Percentiles rank a stretch among this genome's conserved stretches.
Evolutionary conservation across 2,329 filamentous ascomycete species (phyloP).

Genomic region (Colletotrichum euphorbiae): DNA sequence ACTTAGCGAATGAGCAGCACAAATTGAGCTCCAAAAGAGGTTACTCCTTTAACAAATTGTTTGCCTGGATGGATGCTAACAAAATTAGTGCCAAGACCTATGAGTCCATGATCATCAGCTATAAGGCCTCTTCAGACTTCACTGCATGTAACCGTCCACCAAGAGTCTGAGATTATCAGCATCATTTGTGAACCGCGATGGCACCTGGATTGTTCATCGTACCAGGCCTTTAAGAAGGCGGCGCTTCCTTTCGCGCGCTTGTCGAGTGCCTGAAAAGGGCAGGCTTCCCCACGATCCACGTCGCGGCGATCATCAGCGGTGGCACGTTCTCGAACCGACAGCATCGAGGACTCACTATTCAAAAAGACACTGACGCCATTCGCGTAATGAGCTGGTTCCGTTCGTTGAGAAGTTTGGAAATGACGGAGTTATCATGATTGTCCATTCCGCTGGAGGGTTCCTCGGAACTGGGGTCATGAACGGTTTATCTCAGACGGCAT

Average conservation of each 20-base stretch:
- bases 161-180: no score
- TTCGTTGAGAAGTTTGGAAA: constrained; percentile 2
- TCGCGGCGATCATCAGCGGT: neutral
- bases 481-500: neutral
- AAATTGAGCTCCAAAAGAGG: no score
- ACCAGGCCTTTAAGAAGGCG: neutral
- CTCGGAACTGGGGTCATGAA: neutral
- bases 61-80: no score
- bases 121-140: no score
- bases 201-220: constrained; percentile 10
- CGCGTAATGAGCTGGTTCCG: neutral
- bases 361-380: neutral
- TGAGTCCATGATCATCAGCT: no score
- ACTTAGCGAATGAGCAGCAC: no score
- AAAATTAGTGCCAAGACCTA: no score
- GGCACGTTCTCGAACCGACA: neutral
- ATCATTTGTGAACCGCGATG: neutral
- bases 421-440: neutral
- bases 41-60: no score
- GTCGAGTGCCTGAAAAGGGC: neutral
- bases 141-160: no score
- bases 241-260: neutral
- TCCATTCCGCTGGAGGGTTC: neutral
- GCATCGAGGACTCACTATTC: neutral
- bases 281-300: neutral